Conservation (phyloP, 2,329 filamentous ascomycete genomes). For the Aspergillus sp. region DNA sequence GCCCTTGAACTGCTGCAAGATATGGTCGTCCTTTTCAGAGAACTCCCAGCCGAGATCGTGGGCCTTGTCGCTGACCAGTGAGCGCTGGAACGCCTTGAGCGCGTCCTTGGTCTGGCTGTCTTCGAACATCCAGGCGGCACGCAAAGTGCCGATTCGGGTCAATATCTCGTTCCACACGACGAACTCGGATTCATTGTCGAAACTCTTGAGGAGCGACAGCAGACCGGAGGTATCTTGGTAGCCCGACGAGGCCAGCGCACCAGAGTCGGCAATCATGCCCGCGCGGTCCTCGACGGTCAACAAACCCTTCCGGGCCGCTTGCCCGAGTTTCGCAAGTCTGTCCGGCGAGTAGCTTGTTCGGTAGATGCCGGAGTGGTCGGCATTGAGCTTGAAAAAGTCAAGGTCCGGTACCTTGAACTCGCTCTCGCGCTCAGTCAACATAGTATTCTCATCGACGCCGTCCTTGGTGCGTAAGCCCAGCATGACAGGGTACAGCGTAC, state of each 20-base stretch:
- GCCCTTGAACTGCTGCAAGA: conserved; percentile 89
- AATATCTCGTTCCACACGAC: conserved; percentile 94
- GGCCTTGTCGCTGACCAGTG: conserved; percentile 67
- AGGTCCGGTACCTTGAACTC: conserved; percentile 67
- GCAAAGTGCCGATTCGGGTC: conserved; percentile 65
- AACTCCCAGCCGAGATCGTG: conserved; percentile 87
- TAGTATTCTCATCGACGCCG: conserved; percentile 69
- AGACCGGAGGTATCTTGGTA: conserved; percentile 91
- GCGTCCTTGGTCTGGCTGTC: conserved; percentile 61
- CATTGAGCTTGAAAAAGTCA: conserved; percentile 95
- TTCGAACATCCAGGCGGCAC: conserved; percentile 82
- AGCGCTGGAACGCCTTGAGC: conserved; percentile 72
- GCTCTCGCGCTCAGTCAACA: conserved; percentile 62
- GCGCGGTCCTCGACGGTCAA: conserved; percentile 83
- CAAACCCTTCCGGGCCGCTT: conserved; percentile 71
- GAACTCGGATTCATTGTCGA: conserved; percentile 72
- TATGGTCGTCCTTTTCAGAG: conserved; percentile 72
- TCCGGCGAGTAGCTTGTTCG: conserved; percentile 79
- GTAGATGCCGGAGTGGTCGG: conserved; percentile 87
- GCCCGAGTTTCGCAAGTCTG: conserved; percentile 75
- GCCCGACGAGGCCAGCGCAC: conserved; percentile 77
- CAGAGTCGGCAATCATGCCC: conserved; percentile 89
- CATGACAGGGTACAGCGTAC: conserved; percentile 81
- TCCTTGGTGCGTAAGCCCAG: conserved; percentile 74
- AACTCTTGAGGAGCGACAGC: conserved; percentile 73